Conservation (phyloP, 2,329 filamentous ascomycete genomes). For the Orbilia quercus region DNA sequence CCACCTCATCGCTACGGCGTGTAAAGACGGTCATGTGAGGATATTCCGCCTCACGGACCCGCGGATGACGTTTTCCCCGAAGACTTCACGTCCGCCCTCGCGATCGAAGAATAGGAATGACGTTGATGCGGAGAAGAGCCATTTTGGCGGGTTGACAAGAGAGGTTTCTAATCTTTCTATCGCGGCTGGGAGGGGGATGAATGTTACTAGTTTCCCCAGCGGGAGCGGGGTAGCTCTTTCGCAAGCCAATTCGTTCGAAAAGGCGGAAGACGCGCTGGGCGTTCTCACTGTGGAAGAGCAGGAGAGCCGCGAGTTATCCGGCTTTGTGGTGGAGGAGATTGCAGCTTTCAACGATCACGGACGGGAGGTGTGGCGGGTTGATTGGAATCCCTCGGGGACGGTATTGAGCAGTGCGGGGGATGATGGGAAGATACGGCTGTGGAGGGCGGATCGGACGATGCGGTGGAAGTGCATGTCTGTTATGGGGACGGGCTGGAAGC, state of each 20-base stretch:
- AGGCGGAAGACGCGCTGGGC: constrained; percentile 43
- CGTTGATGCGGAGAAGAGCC: constrained; percentile 39
- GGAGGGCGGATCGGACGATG: constrained; percentile 59
- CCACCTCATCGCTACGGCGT: constrained; percentile 89
- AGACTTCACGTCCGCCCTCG: constrained; percentile 37
- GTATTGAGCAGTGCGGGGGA: constrained; percentile 60
- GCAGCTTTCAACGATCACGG: constrained; percentile 60
- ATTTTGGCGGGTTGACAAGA: constrained; percentile 49
- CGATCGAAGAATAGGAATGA: constrained; percentile 45
- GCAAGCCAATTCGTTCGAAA: constrained; percentile 50
- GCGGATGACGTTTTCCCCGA: constrained; percentile 52
- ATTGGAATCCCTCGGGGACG: constrained; percentile 60
- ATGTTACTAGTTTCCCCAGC: constrained; percentile 28
- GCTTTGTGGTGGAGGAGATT: constrained; percentile 59
- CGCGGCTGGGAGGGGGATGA: constrained; percentile 31
- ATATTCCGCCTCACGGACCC: constrained; percentile 77
- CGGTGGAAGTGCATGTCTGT: constrained; percentile 59
- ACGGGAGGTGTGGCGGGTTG: constrained; percentile 60
- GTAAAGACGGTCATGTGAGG: constrained; percentile 87
- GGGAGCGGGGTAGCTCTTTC: constrained; percentile 42
- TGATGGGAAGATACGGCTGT: constrained; percentile 60
- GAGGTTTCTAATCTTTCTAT: constrained; percentile 52
- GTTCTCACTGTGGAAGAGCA: constrained; percentile 53
- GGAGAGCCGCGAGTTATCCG: constrained; percentile 50
- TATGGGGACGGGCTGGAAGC: constrained; percentile 54